Evolutionary conservation across 2,329 filamentous ascomycete species (phyloP), one percentile per base, ranked within the genome.

Genomic region (Fusarium hostae): DNA sequence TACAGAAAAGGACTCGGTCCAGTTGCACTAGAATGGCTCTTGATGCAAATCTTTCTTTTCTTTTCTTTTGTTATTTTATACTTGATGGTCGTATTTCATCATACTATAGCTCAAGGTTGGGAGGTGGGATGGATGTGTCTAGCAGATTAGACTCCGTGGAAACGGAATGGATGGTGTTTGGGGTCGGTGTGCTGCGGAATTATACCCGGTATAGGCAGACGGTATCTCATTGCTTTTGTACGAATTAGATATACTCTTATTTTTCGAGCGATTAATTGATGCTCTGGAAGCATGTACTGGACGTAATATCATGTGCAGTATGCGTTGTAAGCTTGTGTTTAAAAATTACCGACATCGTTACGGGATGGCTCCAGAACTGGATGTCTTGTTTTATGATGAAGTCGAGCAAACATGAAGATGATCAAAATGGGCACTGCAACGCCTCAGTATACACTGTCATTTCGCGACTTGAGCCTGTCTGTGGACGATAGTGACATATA

Each of bases 201-300:
- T 76, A 77, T 77, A 77, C 75, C 75, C 75, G 64, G 73, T 75
- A 70, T 63, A 68, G 63, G 70, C 66, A 73, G 68, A 65, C 55
- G 48, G 55, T 59, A 72, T 59, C 71, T 48, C 28, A 60, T 56
- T 75, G 45, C 58, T 61, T 56, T 52, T 69, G 59, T 64, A 62
- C 35, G 59, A 56, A 58, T 39, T 60, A 67, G 70, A 71, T 50
- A 59, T 20, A 30, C 18, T 30, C 28, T 39, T 55, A 51, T 32
- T 20, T n/a, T 39, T 30, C 43, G 32, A 40, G 35, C 32, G 9
- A 32, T 47, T 58, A 57, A 60, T 11, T 51, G 40, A 67, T 61
- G 50, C 30, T 57, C 44, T 66, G 52, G 62, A 70, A 70, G 60
- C 62, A 47, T 59, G 16, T 39, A 40, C 7, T 24, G 47, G 18